Percentiles rank a stretch among this genome's conserved stretches.
phyloP scores from a whole-genome alignment of 1,284 basidiomycete genomes.

The Abortiporus biennis region DNA sequence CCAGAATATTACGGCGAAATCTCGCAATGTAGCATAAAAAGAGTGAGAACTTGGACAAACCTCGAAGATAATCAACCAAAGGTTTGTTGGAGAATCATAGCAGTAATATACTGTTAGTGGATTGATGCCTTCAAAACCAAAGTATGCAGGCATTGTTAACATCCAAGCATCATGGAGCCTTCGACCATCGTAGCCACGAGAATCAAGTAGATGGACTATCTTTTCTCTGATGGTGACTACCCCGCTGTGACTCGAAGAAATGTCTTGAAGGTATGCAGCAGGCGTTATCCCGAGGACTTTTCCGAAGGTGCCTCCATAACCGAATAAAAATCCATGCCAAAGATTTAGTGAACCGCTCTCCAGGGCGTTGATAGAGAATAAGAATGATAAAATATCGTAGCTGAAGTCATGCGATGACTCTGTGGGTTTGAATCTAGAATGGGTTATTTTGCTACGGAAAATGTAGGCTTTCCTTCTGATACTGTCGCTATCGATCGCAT shows the following conservation, averaged over 20 bases:
- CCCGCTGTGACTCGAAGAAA: conserved; percentile 7
- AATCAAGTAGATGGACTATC: conserved; percentile 30
- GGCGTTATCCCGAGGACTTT: conserved; percentile 43
- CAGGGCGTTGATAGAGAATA: conserved; percentile 54
- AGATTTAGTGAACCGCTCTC: conserved; percentile 48
- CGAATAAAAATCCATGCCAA: conserved; percentile 42
- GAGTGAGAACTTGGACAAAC: no score
- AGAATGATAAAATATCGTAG: conserved; percentile 59
- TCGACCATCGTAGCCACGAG: conserved; percentile 23
- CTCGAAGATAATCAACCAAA: conserved; percentile 57
- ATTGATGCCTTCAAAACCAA: conserved; percentile 71
- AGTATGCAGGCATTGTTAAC: conserved; percentile 69
- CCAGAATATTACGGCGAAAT: no score
- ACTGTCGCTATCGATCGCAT: no score
- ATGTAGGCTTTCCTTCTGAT: conserved; percentile 31
- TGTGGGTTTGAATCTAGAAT: conserved; percentile 51
- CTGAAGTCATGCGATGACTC: conserved; percentile 50
- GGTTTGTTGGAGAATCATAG: conserved; percentile 33
- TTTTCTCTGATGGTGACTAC: conserved; percentile 32
- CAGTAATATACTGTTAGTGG: conserved; percentile 73
- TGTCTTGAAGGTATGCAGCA: conserved; percentile 39
- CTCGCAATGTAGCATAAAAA: no score
- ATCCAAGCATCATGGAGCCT: conserved; percentile 54
- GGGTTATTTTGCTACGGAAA: conserved; percentile 47
- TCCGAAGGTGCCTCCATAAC: conserved; percentile 39